These are phyloP conservation scores for Beta vulgaris DNA, from an alignment of 148 eudicot genomes.

Conservation along the genomic window DNA sequence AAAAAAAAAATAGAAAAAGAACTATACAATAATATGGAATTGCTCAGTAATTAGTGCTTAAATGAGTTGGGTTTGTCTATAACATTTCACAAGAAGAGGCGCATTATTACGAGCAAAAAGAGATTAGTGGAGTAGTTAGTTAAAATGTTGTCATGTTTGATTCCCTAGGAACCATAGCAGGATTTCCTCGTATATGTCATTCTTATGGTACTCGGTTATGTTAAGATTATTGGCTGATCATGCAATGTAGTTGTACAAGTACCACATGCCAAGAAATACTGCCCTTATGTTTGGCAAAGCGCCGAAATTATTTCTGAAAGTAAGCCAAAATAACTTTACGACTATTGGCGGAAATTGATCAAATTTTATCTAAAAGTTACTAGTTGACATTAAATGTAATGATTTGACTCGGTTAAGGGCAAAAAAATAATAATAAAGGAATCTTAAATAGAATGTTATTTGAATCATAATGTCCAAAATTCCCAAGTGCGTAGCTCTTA, in stretches of 20 bases:
- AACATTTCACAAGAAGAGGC: conserved; percentile 25
- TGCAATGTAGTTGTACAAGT: background rate
- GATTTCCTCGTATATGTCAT: conserved; percentile 45
- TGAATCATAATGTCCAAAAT: too few relatives aligned
- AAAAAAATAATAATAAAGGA: too few relatives aligned
- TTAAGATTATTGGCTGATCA: conserved; percentile 19
- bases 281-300: conserved; percentile 6
- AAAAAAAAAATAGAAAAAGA: too few relatives aligned
- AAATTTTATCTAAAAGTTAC: too few relatives aligned
- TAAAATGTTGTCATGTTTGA: conserved; percentile 41
- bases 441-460: too few relatives aligned
- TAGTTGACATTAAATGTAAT: too few relatives aligned
- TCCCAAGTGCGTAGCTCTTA: too few relatives aligned
- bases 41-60: conserved; percentile 31
- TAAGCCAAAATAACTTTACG: background rate
- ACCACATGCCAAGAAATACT: background rate
- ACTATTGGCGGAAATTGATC: background rate
- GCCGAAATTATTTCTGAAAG: background rate
- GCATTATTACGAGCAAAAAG: conserved; percentile 37
- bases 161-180: conserved; percentile 37
- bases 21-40: background rate
- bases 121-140: conserved; percentile 63
- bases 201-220: conserved; percentile 25
- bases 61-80: conserved; percentile 56
- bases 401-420: background rate